Conservation (phyloP, 768 basidiomycete genomes). For the Pholiota microspora region DNA sequence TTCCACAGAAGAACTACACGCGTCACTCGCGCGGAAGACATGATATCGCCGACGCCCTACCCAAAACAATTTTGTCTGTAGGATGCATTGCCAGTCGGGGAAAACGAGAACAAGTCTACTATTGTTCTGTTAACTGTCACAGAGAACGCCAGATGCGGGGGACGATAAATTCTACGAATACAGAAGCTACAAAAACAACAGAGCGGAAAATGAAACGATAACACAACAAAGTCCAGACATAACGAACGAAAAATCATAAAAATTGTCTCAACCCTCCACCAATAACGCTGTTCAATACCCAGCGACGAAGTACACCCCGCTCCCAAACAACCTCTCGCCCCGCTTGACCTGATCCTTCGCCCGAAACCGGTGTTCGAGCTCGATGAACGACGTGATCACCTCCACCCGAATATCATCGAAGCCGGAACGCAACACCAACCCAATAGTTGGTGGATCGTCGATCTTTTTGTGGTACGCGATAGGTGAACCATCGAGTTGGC, state of each 20-base stretch:
- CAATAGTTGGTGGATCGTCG: conserved; percentile 12
- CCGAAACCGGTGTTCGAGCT: conserved; percentile 17
- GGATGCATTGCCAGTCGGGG: too few species aligned
- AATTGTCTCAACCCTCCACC: too few species aligned
- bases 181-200: neutral
- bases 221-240: neutral
- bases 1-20: neutral
- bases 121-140: too few species aligned
- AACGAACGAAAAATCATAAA: too few species aligned
- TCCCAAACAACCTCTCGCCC: conserved; percentile 8
- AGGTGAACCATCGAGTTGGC: conserved; percentile 6
- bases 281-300: neutral
- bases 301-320: neutral
- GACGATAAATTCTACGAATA: too few species aligned
- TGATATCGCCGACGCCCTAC: too few species aligned
- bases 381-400: conserved; percentile 18
- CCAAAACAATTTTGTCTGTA: too few species aligned
- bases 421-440: conserved; percentile 9
- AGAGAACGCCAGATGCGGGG: too few species aligned
- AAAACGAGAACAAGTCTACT: too few species aligned
- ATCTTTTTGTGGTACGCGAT: conserved; percentile 15
- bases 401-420: conserved; percentile 13
- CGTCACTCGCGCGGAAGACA: too few species aligned
- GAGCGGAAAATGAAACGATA: neutral
- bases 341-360: conserved; percentile 15